phyloP scores from a whole-genome alignment of 352 stramenopile species.

The Phytophthora melonis region DNA sequence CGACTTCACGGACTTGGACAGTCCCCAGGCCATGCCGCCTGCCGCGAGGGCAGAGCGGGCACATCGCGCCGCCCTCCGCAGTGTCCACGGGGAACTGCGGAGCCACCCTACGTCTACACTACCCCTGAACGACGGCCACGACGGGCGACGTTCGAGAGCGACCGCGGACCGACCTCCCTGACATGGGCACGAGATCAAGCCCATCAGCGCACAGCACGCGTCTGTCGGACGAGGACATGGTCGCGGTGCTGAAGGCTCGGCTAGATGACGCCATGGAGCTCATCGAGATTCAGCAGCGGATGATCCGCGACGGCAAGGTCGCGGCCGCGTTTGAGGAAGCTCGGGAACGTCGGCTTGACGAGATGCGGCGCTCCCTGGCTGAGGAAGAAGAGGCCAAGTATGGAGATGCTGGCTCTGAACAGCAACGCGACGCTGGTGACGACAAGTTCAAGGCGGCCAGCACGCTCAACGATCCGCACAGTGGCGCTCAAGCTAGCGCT shows the following conservation, averaged over 20 bases:
- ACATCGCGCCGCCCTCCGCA: background rate
- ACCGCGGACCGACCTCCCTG: background rate
- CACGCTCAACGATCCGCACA: background rate
- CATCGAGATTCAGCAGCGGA: constrained; percentile 7
- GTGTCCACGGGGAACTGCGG: constrained; percentile 2
- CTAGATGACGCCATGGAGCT: constrained; percentile 2
- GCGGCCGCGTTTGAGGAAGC: background rate
- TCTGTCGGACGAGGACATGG: constrained; percentile 11
- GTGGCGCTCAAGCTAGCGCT: background rate
- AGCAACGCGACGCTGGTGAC: background rate
- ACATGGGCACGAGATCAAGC: background rate
- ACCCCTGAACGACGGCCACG: background rate
- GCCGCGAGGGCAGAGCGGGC: background rate
- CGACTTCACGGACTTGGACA: constrained; percentile 19
- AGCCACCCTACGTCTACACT: background rate
- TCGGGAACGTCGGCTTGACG: background rate
- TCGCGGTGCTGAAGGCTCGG: constrained; percentile 7
- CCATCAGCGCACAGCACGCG: constrained; percentile 10
- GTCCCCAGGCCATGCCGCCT: constrained; percentile 8
- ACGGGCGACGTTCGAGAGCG: background rate
- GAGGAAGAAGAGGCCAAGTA: background rate
- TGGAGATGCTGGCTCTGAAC: background rate
- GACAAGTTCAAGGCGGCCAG: background rate
- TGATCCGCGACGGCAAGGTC: background rate
- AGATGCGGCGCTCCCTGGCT: background rate